Base-by-base conservation (phyloP, 805 yeast species). In the Suhomyces canberraensis region DNA sequence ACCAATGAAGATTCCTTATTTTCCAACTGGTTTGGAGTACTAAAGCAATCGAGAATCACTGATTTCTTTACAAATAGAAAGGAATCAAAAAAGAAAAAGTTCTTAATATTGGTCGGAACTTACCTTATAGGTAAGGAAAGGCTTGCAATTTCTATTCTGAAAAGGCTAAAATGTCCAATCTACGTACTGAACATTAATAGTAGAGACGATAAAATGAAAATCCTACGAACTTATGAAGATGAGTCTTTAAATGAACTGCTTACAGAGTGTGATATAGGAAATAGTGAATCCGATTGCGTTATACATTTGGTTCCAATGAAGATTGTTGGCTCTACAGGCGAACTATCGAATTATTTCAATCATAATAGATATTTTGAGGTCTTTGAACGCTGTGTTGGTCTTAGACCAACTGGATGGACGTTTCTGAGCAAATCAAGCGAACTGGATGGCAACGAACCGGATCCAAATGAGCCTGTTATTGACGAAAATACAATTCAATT, bases 71-170 rank as follows among this genome's bases (percentile, higher is more conserved):
- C 43, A 8, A 29, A 26, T 1, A 14, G 14, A 6, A 11, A 38
- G 31, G 21, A 39, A 29, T 26, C 44, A 16, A 54, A 52, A 35
- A 62, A 60, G 47, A 64, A 64, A 39, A 67, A 69, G 38, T 69
- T 73, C 41, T 59, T 85, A 41, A 73, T 81, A 7, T 64, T 85
- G 8, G 80, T 93, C 11, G 98, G 98, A 0, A 81, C 96, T 0
- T 93, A 93, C 57, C 76, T 90, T 2, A 89, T 93, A 25, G 98
- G 98, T 3, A 93, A 93, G 54, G 98, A 93, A 55, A 76, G 82
- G 39, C 56, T 93, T 19, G 97, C 96, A 0, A 58, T 86, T 6
- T 66, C 76, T 1, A 62, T 85, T 9, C 84, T 87, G 47, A 61
- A 73, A 33, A 52, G 48, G 15, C 49, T 84, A 18, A 42, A 65